Conservation (phyloP, 83 land plant species). For the Thuja plicata region DNA sequence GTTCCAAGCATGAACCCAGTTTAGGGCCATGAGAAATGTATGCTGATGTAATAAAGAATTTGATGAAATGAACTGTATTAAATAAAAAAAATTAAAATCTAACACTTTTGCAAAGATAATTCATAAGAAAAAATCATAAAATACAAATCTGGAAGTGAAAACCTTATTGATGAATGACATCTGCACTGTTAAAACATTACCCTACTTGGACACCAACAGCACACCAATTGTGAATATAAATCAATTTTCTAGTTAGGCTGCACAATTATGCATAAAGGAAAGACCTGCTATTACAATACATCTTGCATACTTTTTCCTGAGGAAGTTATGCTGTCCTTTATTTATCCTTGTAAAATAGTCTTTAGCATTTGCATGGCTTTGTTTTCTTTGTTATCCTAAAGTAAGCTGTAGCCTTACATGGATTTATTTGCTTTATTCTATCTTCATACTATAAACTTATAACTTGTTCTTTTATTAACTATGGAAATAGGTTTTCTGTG, state of each 20-base stretch:
- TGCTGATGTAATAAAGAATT: neutral
- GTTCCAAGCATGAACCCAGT: neutral
- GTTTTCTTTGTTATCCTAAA: neutral
- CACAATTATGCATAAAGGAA: neutral
- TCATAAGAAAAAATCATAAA: neutral
- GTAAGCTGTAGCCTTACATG: neutral
- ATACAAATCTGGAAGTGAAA: neutral
- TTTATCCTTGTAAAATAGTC: neutral
- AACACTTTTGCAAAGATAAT: too few species aligned
- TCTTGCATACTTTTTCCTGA: neutral
- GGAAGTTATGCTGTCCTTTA: neutral
- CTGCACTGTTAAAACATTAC: neutral
- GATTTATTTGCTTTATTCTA: too few species aligned
- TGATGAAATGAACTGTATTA: neutral
- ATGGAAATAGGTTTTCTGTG: neutral
- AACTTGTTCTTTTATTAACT: neutral
- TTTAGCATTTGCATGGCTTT: neutral
- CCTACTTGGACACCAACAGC: neutral
- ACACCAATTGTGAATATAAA: neutral
- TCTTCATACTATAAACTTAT: neutral
- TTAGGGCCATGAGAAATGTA: neutral
- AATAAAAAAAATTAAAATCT: too few species aligned
- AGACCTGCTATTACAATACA: neutral
- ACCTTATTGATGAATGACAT: neutral
- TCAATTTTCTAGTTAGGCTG: neutral